These are phyloP conservation scores for Cutaneotrichosporon sp. DNA, from an alignment of 1,284 basidiomycete genomes.

Conservation along the genomic window DNA sequence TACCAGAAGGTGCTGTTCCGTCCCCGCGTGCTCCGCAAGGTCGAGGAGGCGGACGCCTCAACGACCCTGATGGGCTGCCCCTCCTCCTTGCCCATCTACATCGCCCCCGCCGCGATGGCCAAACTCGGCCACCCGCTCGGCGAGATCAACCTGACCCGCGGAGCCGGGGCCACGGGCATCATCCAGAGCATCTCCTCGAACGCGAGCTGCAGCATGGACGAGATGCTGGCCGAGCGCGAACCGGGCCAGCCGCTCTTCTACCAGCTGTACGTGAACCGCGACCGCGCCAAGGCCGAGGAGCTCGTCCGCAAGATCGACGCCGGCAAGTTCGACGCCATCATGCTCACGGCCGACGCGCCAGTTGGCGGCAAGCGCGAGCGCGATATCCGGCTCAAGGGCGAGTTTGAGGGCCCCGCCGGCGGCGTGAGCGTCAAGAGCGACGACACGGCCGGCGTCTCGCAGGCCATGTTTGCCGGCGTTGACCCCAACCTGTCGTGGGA, in stretches of 20 bases:
- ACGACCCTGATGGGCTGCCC: conserved; percentile 70
- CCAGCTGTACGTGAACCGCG: conserved; percentile 57
- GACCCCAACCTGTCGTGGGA: conserved; percentile 44
- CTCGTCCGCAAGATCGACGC: conserved; percentile 64
- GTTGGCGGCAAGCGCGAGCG: conserved; percentile 79
- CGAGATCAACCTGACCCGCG: conserved; percentile 79
- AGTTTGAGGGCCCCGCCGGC: conserved; percentile 42
- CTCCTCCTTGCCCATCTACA: conserved; percentile 77
- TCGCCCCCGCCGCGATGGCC: conserved; percentile 79
- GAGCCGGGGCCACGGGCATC: conserved; percentile 63
- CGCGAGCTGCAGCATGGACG: conserved; percentile 52
- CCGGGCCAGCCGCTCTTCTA: conserved; percentile 46
- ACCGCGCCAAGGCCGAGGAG: conserved; percentile 50
- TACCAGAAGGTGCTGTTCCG: conserved; percentile 77
- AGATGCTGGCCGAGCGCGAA: conserved; percentile 51
- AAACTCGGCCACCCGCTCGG: conserved; percentile 83
- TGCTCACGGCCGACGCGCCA: conserved; percentile 84
- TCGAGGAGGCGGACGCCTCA: conserved; percentile 65
- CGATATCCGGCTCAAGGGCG: conserved; percentile 55
- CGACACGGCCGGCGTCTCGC: conserved; percentile 36
- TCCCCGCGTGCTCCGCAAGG: conserved; percentile 68
- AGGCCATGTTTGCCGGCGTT: conserved; percentile 42
- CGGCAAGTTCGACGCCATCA: conserved; percentile 65
- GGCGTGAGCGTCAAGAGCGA: conserved; percentile 37
- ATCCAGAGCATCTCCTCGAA: conserved; percentile 65